Base-by-base conservation (phyloP, 148 eudicot genomes). In the Nyssa sinensis region DNA sequence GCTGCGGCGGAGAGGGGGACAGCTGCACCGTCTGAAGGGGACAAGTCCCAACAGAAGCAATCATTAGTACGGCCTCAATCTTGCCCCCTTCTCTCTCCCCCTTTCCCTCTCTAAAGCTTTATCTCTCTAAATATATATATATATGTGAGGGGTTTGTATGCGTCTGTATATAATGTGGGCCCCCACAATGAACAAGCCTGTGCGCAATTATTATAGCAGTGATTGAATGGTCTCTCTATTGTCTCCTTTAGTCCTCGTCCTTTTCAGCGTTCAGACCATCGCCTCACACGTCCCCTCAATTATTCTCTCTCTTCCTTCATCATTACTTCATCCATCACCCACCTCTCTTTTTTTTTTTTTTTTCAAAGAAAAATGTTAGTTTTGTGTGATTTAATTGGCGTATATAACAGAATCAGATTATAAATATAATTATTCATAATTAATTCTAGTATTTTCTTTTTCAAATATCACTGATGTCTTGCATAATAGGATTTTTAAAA, bases 41-140 rank as follows among this genome's bases (percentile, higher is more conserved):
- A 69, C 72, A 49, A 69, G 33, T 30, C 72, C 62, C 60, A 69
- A 31, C 72, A 69, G 32, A 69, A 69, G 72, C 61, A 69, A 69
- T 69, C 72, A 69, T 69, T 69, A 51, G 61, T 5, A 64, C 33
- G 4, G 14, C n/a, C 62, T 23, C 0, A 0, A 33, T 31, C 41
- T 69, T 44, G 25, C 72, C 23, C 25, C 37, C 37, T 16, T 67
- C 17, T 3, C 4, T n/a, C n/a, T n/a, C n/a, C n/a, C 25, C 6
- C 41, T 64, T 13, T 33, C 67, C 21, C 37, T 67, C 21, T 67
- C 71, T 41, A 25, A 21, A n/a, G 19, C 16, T 25, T 16, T 19
- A 31, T 64, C 7, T n/a, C 1, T 31, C 3, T 32, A 14, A 11
- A 62, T 29, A 17, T 29, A 62, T 12, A 62, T 12, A 62, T 49